These are phyloP conservation scores for Pichia eremophila DNA, from an alignment of 805 yeast genomes.

Conservation along the genomic window DNA sequence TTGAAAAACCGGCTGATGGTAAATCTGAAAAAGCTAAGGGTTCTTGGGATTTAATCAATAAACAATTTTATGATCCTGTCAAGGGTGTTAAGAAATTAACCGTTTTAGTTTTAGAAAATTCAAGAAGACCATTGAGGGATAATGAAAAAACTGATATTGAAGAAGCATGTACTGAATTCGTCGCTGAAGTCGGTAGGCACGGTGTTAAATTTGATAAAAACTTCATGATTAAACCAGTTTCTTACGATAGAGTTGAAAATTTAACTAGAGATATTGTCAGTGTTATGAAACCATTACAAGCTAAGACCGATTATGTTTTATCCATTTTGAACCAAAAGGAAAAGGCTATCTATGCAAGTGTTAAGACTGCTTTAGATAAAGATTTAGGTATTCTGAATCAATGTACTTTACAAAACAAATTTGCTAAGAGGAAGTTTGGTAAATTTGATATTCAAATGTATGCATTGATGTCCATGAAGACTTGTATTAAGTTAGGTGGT, in stretches of 20 bases:
- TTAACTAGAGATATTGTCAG: constrained; percentile 9
- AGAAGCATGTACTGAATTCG: constrained; percentile 13
- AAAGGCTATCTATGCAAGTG: constrained; percentile 18
- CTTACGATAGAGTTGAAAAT: constrained; percentile 8
- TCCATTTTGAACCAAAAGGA: constrained; percentile 17
- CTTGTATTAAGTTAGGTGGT: constrained; percentile 26
- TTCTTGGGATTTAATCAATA: constrained; percentile 16
- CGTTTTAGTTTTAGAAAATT: constrained; percentile 12
- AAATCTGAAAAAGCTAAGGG: constrained; percentile 16
- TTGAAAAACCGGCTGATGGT: constrained; percentile 16
- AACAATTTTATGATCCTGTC: constrained; percentile 14
- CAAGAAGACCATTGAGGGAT: constrained; percentile 11
- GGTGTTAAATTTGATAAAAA: constrained; percentile 13
- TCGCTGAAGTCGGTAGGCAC: constrained; percentile 12
- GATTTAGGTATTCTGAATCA: constrained; percentile 22
- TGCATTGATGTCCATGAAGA: constrained; percentile 25
- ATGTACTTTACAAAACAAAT: constrained; percentile 22
- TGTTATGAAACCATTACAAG: constrained; percentile 11
- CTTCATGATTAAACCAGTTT: constrained; percentile 3
- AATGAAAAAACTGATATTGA: constrained; percentile 8
- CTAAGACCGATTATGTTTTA: constrained; percentile 17
- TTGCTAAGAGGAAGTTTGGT: constrained; percentile 16
- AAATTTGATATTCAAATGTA: constrained; percentile 22
- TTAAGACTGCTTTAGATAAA: constrained; percentile 22
- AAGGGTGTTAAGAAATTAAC: constrained; percentile 9